Percentiles rank a stretch among this genome's conserved stretches.
Evolutionary conservation across 2,329 filamentous ascomycete genomes (phyloP).

Genomic region (Ophiostoma sp.): DNA sequence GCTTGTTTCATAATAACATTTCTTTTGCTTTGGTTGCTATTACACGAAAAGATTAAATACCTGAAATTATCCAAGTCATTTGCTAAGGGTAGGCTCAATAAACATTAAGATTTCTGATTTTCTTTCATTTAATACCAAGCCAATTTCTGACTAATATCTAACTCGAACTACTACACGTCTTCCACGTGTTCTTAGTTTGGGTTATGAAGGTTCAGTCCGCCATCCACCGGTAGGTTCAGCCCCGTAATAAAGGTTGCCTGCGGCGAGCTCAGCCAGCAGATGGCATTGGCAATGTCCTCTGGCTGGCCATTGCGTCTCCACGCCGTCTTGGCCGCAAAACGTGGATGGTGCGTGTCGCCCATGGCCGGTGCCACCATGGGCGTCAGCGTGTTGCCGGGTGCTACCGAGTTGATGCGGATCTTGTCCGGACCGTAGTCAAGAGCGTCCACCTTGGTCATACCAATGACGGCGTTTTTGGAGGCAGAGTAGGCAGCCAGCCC

Average conservation of each 20-base stretch:
- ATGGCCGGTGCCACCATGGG: neutral
- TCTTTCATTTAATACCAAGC: no score
- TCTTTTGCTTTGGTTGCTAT: no score
- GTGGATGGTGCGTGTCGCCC: neutral
- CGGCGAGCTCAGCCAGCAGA: neutral
- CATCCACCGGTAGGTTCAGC: neutral
- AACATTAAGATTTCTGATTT: no score
- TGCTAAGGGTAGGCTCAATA: no score
- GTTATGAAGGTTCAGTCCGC: neutral
- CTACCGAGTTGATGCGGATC: neutral
- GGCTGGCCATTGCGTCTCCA: neutral
- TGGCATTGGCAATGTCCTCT: neutral
- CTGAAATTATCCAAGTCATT: no score
- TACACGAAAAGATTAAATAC: no score
- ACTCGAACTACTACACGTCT: no score
- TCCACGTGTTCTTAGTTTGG: neutral
- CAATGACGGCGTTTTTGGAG: neutral
- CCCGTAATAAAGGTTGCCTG: neutral
- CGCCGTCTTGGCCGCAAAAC: neutral
- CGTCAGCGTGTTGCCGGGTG: neutral
- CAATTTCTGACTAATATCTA: no score
- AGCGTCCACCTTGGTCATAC: neutral
- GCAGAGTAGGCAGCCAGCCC: neutral
- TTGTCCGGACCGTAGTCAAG: neutral
- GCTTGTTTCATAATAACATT: no score